Conservation (phyloP, 768 basidiomycete species). For the Vararia minispora region DNA sequence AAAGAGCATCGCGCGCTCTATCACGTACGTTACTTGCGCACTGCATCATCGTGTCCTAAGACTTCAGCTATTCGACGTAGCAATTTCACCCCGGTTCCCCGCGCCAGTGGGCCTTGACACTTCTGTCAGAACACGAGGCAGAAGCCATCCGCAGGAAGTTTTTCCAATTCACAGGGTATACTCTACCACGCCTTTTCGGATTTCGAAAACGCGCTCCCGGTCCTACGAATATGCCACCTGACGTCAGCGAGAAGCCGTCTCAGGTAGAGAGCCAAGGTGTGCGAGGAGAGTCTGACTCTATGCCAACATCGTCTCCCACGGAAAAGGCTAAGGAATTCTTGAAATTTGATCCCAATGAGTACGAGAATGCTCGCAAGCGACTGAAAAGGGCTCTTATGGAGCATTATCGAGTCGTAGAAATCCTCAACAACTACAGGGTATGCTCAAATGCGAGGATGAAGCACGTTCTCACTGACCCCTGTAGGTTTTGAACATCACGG, state of each 20-base stretch:
- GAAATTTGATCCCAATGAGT: constrained; percentile 57
- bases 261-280: background rate
- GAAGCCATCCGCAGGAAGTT: background rate
- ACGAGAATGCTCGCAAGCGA: constrained; percentile 73
- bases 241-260: background rate
- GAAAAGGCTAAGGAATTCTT: constrained; percentile 1
- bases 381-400: constrained; percentile 78
- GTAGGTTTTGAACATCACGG: constrained; percentile 79
- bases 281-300: constrained; percentile 1
- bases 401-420: constrained; percentile 74
- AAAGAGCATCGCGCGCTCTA: constrained; percentile 8
- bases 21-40: constrained; percentile 3
- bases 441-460: background rate
- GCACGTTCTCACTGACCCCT: too few species aligned
- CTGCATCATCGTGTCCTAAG: background rate
- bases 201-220: too few species aligned
- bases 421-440: constrained; percentile 84
- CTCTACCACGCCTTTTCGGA: too few species aligned
- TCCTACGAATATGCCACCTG: background rate
- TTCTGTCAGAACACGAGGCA: background rate
- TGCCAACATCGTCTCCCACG: background rate
- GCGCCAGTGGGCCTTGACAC: background rate
- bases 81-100: constrained; percentile 4
- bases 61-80: background rate
- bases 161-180: too few species aligned